Evolutionary conservation across 176 grass and related monocot genomes (phyloP).

Genomic region (Oropetium thomaeum): DNA sequence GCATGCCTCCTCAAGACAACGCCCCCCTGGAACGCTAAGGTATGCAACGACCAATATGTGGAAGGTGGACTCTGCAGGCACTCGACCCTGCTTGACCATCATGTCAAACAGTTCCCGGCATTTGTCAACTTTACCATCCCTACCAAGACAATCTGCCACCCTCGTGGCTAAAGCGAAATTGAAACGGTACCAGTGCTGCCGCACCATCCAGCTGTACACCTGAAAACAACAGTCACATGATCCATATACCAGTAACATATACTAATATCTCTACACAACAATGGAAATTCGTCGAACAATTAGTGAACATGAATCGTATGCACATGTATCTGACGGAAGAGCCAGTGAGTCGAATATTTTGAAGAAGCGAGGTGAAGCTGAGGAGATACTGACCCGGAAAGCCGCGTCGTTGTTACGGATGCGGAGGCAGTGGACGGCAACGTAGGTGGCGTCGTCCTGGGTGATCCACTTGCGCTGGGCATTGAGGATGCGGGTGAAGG

Average conservation of each 20-base stretch:
- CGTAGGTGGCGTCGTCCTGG: slow-evolving; percentile 89
- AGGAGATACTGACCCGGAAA: slow-evolving; percentile 60
- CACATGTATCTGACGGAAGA: neutral
- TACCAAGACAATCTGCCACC: slow-evolving; percentile 80
- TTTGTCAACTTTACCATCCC: slow-evolving; percentile 78
- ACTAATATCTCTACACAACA: neutral
- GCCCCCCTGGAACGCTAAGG: slow-evolving; percentile 52
- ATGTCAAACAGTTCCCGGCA: slow-evolving; percentile 66
- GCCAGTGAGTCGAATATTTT: slow-evolving; percentile 34
- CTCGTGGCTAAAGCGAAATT: slow-evolving; percentile 83
- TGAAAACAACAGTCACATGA: slow-evolving; percentile 49
- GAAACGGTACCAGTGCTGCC: slow-evolving; percentile 87
- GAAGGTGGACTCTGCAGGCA: slow-evolving; percentile 90
- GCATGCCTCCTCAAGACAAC: slow-evolving; percentile 73
- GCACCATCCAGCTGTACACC: slow-evolving; percentile 91
- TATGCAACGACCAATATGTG: slow-evolving; percentile 84
- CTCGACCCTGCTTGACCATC: slow-evolving; percentile 75
- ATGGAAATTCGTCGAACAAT: slow-evolving; percentile 28
- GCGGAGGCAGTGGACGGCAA: slow-evolving; percentile 77
- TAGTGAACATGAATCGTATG: neutral
- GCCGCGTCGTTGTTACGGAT: slow-evolving; percentile 86
- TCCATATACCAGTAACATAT: slow-evolving; percentile 25
- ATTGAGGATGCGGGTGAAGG: slow-evolving; percentile 91
- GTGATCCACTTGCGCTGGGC: slow-evolving; percentile 92
- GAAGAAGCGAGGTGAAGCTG: neutral